phyloP scores from a whole-genome alignment of 345 rosid genomes.

The Alliaria petiolata region DNA sequence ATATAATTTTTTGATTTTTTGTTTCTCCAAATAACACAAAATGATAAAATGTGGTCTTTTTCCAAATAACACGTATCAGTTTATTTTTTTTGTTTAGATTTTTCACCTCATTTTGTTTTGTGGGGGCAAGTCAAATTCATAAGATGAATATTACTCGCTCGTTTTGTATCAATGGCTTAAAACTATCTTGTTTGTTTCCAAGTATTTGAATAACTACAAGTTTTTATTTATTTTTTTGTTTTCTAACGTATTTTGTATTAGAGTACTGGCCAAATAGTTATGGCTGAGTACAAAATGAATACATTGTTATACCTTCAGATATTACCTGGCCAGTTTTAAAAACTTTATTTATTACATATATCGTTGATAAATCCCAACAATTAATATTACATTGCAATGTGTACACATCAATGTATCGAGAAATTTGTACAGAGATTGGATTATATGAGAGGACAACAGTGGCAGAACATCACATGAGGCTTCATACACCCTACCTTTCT shows the following conservation, averaged over 20 bases:
- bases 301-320: slow-evolving; percentile 10
- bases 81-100: too few relatives aligned
- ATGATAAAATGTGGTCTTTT: too few relatives aligned
- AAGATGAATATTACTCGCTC: background rate
- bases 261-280: slow-evolving; percentile 3
- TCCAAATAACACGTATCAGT: too few relatives aligned
- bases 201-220: slow-evolving; percentile 1
- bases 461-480: slow-evolving; percentile 37
- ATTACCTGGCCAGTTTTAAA: background rate
- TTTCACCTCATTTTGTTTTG: background rate
- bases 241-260: slow-evolving; percentile 6
- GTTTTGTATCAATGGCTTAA: background rate
- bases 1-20: too few relatives aligned
- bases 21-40: too few relatives aligned
- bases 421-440: slow-evolving; percentile 8
- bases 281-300: slow-evolving; percentile 6
- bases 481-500: slow-evolving; percentile 21
- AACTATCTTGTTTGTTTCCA: background rate
- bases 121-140: slow-evolving; percentile 7
- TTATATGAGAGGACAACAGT: slow-evolving; percentile 29
- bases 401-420: slow-evolving; percentile 16
- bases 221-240: background rate
- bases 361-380: slow-evolving; percentile 9
- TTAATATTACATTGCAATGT: slow-evolving; percentile 9
- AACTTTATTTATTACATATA: background rate